Evolutionary conservation across 2,329 filamentous ascomycete species (phyloP).

Genomic region (Madurella fahalii): DNA sequence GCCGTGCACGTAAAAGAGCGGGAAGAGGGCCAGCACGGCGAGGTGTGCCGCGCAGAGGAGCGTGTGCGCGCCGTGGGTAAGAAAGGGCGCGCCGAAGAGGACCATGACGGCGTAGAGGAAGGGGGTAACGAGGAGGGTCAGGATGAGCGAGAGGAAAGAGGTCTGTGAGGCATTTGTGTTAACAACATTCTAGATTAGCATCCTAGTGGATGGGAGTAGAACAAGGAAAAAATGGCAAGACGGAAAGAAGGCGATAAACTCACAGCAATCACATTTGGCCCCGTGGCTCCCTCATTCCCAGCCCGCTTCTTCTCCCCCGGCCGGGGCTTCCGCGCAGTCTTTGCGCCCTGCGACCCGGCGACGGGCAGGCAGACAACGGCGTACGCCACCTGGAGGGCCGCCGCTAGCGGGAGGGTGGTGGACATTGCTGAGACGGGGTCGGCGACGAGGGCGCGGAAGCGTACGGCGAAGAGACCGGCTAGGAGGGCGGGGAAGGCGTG

Average conservation of each 20-base stretch:
- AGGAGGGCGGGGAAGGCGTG: slow-evolving; percentile 30
- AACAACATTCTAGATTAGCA: slow-evolving; percentile 7
- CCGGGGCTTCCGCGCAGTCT: slow-evolving; percentile 37
- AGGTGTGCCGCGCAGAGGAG: slow-evolving; percentile 77
- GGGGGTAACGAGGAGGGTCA: slow-evolving; percentile 54
- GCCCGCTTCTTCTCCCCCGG: slow-evolving; percentile 43
- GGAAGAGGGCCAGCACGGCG: slow-evolving; percentile 71
- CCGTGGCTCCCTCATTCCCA: slow-evolving; percentile 32
- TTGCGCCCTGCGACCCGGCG: slow-evolving; percentile 43
- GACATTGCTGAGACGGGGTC: slow-evolving; percentile 31
- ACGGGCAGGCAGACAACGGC: slow-evolving; percentile 60
- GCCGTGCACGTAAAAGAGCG: slow-evolving; percentile 81
- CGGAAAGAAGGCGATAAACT: slow-evolving; percentile 24
- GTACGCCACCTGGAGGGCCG: slow-evolving; percentile 42
- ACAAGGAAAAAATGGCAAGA: not conserved
- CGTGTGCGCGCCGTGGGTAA: slow-evolving; percentile 75
- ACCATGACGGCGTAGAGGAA: slow-evolving; percentile 65
- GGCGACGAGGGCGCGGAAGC: slow-evolving; percentile 31
- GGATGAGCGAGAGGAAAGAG: slow-evolving; percentile 37
- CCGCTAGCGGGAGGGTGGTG: slow-evolving; percentile 29
- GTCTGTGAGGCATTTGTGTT: slow-evolving; percentile 32
- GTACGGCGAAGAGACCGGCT: slow-evolving; percentile 26
- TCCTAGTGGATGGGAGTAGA: not conserved
- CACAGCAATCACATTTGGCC: slow-evolving; percentile 46
- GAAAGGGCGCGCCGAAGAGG: slow-evolving; percentile 87